phyloP scores from a whole-genome alignment of 805 yeast species.

The Ogataea paraovalis region DNA sequence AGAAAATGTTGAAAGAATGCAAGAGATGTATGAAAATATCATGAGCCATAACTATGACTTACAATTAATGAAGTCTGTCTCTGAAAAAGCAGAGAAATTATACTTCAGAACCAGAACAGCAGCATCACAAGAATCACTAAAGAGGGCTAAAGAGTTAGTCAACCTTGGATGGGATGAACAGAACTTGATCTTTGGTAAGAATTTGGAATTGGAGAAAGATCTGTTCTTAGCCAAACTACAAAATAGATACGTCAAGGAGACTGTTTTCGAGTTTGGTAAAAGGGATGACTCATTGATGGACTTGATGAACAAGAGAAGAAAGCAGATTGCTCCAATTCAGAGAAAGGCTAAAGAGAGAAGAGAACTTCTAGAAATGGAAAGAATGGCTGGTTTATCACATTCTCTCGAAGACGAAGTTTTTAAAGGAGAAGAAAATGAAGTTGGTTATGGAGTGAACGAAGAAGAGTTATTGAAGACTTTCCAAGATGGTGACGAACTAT shows the following conservation, averaged over 20 bases:
- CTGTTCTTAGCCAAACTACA: constrained; percentile 67
- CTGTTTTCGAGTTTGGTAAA: constrained; percentile 87
- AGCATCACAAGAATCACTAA: constrained; percentile 83
- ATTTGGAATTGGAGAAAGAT: constrained; percentile 69
- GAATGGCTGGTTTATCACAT: constrained; percentile 71
- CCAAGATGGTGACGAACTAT: constrained; percentile 47
- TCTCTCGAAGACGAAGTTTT: constrained; percentile 70
- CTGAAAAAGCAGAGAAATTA: constrained; percentile 82
- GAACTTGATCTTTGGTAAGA: constrained; percentile 73
- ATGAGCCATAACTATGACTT: constrained; percentile 66
- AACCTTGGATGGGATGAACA: constrained; percentile 85
- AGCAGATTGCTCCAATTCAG: constrained; percentile 77
- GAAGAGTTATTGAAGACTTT: constrained; percentile 45
- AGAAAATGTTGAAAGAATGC: constrained; percentile 58
- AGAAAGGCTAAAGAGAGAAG: constrained; percentile 67
- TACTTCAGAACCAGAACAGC: constrained; percentile 81
- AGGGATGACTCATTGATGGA: constrained; percentile 67
- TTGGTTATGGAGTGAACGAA: constrained; percentile 39
- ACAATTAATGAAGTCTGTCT: constrained; percentile 58
- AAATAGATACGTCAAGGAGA: constrained; percentile 72
- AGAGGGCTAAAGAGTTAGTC: constrained; percentile 75
- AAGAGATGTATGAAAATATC: constrained; percentile 66
- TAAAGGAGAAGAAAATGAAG: constrained; percentile 39
- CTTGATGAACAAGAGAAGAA: constrained; percentile 82
- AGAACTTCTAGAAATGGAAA: constrained; percentile 65